Conservation (phyloP, 1,284 basidiomycete species). For the Marasmius fiardii region DNA sequence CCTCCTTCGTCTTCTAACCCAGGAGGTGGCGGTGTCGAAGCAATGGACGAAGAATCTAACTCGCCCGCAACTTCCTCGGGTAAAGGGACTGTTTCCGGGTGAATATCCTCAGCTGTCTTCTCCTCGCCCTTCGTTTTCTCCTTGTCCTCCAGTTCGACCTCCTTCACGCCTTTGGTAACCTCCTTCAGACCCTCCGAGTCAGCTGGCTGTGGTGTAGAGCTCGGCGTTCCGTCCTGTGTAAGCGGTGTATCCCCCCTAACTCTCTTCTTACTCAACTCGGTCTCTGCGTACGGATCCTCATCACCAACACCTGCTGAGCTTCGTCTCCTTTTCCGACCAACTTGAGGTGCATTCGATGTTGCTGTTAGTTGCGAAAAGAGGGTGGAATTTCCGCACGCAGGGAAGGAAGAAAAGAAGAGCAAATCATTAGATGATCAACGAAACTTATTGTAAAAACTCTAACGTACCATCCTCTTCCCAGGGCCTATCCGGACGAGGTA, state of each 20-base stretch:
- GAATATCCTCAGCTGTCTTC: conserved; percentile 17
- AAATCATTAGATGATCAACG: conserved; percentile 5
- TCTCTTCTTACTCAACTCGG: conserved; percentile 44
- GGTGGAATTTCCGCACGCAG: conserved; percentile 13
- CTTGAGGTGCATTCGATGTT: conserved; percentile 69
- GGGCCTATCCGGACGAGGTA: conserved; percentile 65
- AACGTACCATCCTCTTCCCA: conserved; percentile 73
- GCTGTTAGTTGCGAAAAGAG: conserved; percentile 36
- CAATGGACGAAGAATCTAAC: conserved; percentile 18
- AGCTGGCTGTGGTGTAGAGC: conserved; percentile 17
- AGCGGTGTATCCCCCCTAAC: conserved; percentile 29
- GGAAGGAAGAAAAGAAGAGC: conserved; percentile 14
- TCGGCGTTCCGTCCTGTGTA: conserved; percentile 17
- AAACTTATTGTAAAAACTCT: conserved; percentile 12
- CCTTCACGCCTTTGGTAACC: conserved; percentile 66
- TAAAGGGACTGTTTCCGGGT: conserved; percentile 48
- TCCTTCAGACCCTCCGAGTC: conserved; percentile 58
- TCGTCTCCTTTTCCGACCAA: conserved; percentile 61
- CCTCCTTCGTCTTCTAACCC: conserved; percentile 10
- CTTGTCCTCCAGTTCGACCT: conserved; percentile 57
- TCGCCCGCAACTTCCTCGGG: conserved; percentile 40
- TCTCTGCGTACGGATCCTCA: conserved; percentile 35
- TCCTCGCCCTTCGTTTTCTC: conserved; percentile 21
- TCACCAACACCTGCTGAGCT: conserved; percentile 50
- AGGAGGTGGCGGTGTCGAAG: conserved; percentile 9